These are phyloP conservation scores for Cenchrus americanus DNA, from an alignment of 176 grass and related monocot genomes.

Conservation along the genomic window DNA sequence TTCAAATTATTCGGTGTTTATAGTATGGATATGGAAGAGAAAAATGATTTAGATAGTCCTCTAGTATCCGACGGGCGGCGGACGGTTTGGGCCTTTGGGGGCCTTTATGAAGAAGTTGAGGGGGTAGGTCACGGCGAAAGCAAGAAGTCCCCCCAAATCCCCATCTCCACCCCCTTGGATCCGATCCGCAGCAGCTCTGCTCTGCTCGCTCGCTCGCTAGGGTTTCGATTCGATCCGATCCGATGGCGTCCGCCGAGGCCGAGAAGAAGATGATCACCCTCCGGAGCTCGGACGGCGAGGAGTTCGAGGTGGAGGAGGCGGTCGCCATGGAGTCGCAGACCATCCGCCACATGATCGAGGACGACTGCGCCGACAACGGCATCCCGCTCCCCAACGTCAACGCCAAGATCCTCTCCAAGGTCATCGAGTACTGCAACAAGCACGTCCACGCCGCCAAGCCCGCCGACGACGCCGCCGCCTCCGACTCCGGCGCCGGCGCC, in stretches of 20 bases:
- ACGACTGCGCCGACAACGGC: conserved; percentile 53
- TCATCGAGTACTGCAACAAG: conserved; percentile 74
- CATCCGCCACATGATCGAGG: conserved; percentile 66
- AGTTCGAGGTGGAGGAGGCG: conserved; percentile 48
- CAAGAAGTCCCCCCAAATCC: neutral
- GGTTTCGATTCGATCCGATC: conserved; percentile 39
- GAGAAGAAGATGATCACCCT: conserved; percentile 48
- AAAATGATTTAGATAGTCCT: too few species aligned
- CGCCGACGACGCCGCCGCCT: neutral
- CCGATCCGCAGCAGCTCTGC: neutral
- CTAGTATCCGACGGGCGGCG: too few species aligned
- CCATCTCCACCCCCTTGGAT: neutral
- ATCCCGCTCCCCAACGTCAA: conserved; percentile 61
- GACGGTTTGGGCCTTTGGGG: too few species aligned
- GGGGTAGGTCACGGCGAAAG: neutral
- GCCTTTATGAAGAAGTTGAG: too few species aligned
- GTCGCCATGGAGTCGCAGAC: conserved; percentile 51
- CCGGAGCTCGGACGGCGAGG: conserved; percentile 39
- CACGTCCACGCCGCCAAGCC: conserved; percentile 35
- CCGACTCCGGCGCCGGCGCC: neutral
- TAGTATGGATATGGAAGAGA: too few species aligned
- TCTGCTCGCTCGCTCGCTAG: too few species aligned
- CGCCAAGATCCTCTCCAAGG: conserved; percentile 55
- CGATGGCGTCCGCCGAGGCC: neutral
- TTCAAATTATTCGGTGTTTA: too few species aligned